A percentile compares a stretch with the other conserved stretches of the same genome.
Conservation (phyloP, 192 early-diverging fungal genomes). For the Backusella tarrabulga region DNA sequence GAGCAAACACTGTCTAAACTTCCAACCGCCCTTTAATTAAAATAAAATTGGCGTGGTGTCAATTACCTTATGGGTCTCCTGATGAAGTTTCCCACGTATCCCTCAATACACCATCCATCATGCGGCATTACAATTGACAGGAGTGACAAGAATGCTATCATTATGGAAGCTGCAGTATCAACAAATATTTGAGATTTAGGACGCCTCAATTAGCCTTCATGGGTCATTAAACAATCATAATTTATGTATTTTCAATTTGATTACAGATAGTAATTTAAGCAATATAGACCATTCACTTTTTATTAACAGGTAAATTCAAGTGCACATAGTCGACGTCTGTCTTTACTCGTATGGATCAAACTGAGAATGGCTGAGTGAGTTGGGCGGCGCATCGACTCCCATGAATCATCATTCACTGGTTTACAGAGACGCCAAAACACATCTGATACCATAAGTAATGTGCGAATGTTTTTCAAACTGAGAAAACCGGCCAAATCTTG, state of each 20-base stretch:
- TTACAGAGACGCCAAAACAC: constrained; percentile 14
- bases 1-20: background rate
- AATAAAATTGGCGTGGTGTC: background rate
- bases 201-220: background rate
- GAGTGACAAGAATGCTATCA: constrained; percentile 2
- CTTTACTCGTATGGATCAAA: constrained; percentile 14
- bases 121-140: constrained; percentile 1
- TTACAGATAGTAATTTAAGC: constrained; percentile 1
- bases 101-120: constrained; percentile 1
- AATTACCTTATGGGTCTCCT: constrained; percentile 2
- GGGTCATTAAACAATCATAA: background rate
- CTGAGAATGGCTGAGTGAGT: constrained; percentile 12
- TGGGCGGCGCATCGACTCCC: constrained; percentile 13
- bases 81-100: constrained; percentile 1
- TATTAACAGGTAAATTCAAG: constrained; percentile 8
- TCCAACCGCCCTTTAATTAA: background rate
- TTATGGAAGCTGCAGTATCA: background rate
- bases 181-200: constrained; percentile 1
- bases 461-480: constrained; percentile 25
- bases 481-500: constrained; percentile 10
- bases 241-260: constrained; percentile 1
- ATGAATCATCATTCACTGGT: constrained; percentile 15
- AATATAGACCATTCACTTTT: background rate
- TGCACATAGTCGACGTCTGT: background rate
- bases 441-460: constrained; percentile 10